Evolutionary conservation across 495 filamentous ascomycete species (phyloP), one percentile per base, ranked within the genome.

Genomic region (Hypoxylon crocopeplum): DNA sequence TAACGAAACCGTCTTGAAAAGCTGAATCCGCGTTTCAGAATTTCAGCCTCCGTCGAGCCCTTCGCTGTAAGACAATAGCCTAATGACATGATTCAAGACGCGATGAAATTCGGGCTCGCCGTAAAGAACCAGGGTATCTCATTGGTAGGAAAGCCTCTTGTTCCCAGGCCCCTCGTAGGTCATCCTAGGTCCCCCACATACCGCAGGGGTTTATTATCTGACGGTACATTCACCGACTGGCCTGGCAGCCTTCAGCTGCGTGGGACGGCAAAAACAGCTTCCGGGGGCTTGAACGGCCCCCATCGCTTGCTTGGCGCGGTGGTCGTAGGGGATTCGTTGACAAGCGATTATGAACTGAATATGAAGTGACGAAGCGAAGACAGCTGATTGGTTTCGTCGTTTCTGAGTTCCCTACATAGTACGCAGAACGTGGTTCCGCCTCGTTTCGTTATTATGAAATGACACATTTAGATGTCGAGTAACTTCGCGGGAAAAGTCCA

Each of bases 71-170:
- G n/a, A n/a, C 13, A 15, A 37, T 39, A 39, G 37, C 37, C 37
- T 39, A 39, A 20, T 39, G 11, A 21, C 16, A 39, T 27, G 24
- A 27, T 4, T 36, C 19, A 36, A 24, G 20, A 17, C 21, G 33
- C 41, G n/a, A 44, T 39, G 37, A 39, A 44, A 44, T 33, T 50
- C 54, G 54, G 54, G 13, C 20, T 57, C 7, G 21, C 45, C 54
- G 54, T 36, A 7, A 12, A 7, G 22, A 27, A 27, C 24, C 8
- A 27, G 24, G 24, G 24, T 3, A 7, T 7, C 5, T 56, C 19
- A 56, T 56, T 56, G 52, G 52, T 21, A 8, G 12, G 30, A 39
- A 39, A 6, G n/a, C n/a, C n/a, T n/a, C n/a, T n/a, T n/a, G n/a
- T n/a, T n/a, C n/a, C n/a, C n/a, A n/a, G n/a, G n/a, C n/a, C n/a